Percentiles rank a stretch among this genome's conserved stretches.
These are phyloP conservation scores for Paramyrothecium sp. DNA, from an alignment of 2,329 filamentous ascomycete genomes.

Conservation along the genomic window DNA sequence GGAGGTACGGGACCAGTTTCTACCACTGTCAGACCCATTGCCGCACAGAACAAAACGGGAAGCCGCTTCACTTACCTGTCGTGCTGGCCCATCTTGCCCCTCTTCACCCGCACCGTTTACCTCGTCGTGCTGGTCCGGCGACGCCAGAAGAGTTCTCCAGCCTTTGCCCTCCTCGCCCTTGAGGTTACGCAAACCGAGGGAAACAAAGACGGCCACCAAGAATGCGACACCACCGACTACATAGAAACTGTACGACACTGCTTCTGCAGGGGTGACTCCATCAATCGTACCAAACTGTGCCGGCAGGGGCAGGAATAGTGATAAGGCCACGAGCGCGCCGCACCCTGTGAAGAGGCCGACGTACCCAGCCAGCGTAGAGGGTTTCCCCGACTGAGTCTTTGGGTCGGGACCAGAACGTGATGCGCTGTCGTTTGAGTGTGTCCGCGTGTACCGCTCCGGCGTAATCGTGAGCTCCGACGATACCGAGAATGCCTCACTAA, in stretches of 20 bases:
- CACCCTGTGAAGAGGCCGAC: constrained; percentile 92
- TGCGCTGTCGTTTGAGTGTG: constrained; percentile 26
- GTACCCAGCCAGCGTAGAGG: constrained; percentile 72
- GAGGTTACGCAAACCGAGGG: constrained; percentile 69
- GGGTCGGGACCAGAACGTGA: constrained; percentile 16
- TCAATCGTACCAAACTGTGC: constrained; percentile 70
- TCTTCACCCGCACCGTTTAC: constrained; percentile 10
- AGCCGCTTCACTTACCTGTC: constrained; percentile 20
- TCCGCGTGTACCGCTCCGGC: constrained; percentile 54
- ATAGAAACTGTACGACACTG: constrained; percentile 84
- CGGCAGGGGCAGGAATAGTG: constrained; percentile 82
- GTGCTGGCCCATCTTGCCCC: constrained; percentile 13
- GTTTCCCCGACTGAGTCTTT: constrained; percentile 36
- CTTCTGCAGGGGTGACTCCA: constrained; percentile 70
- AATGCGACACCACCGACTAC: constrained; percentile 75
- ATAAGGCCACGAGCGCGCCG: constrained; percentile 81
- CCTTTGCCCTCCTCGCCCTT: constrained; percentile 77
- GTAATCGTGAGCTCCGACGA: constrained; percentile 76
- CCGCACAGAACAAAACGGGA: not conserved
- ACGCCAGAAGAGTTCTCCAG: constrained; percentile 57
- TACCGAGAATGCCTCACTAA: constrained; percentile 64
- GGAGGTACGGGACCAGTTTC: constrained; percentile 53
- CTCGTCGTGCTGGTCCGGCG: constrained; percentile 23
- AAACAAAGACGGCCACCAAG: constrained; percentile 70
- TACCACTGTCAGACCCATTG: constrained; percentile 2